Evolutionary conservation across 495 filamentous ascomycete species (phyloP).

Genomic region (Elaphomyces granulatus): DNA sequence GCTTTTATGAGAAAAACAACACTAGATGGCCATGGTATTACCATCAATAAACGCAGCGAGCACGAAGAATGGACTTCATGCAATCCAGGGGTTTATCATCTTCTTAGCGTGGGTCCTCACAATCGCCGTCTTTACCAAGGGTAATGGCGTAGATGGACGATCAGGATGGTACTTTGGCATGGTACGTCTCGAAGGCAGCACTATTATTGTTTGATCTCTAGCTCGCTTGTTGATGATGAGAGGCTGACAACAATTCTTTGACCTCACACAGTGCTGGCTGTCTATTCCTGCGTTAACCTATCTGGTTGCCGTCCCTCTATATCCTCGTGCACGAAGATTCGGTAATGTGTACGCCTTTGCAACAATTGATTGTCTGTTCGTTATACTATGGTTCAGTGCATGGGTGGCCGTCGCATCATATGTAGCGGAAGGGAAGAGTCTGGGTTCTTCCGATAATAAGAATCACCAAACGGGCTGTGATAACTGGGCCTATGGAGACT

Average conservation of each 20-base stretch:
- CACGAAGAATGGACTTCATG: constrained; percentile 36
- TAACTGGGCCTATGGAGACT: constrained; percentile 39
- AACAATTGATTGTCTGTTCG: constrained; percentile 55
- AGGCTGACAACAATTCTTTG: not conserved
- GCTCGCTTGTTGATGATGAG: not conserved
- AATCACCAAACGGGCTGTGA: constrained; percentile 27
- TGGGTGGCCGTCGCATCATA: constrained; percentile 67
- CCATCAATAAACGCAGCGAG: constrained; percentile 27
- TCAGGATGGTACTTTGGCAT: constrained; percentile 63
- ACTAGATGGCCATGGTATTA: constrained; percentile 15
- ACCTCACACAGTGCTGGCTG: constrained; percentile 57
- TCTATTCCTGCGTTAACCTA: constrained; percentile 73
- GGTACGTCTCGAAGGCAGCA: constrained; percentile 35
- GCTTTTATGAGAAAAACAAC: not conserved
- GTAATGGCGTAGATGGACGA: constrained; percentile 48
- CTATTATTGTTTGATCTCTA: too few species aligned
- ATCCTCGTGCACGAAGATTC: constrained; percentile 62
- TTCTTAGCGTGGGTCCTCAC: constrained; percentile 60
- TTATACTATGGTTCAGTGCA: constrained; percentile 71
- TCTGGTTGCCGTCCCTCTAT: constrained; percentile 68
- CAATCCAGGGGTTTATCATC: constrained; percentile 47
- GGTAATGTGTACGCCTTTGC: constrained; percentile 75
- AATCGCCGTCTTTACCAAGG: constrained; percentile 56
- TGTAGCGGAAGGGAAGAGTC: constrained; percentile 35
- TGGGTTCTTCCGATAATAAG: constrained; percentile 21